These are phyloP conservation scores for Gnomoniopsis sp. DNA, from an alignment of 2,329 filamentous ascomycete genomes.

Conservation along the genomic window DNA sequence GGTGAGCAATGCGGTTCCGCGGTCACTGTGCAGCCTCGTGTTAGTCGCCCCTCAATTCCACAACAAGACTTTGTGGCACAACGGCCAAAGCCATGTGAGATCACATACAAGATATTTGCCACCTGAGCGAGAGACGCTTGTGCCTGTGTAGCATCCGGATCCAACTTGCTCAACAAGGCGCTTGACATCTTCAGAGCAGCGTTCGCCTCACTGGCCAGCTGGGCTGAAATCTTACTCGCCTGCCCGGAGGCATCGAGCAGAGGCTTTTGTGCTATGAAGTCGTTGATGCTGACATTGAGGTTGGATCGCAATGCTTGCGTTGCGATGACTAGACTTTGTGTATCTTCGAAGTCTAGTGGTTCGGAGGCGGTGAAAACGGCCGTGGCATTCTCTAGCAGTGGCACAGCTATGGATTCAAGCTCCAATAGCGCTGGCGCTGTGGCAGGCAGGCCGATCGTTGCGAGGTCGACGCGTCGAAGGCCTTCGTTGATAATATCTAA, in stretches of 20 bases:
- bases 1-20: neutral
- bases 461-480: slow-evolving; percentile 1
- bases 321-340: neutral
- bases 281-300: slow-evolving; percentile 8
- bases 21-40: neutral
- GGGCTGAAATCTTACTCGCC: neutral
- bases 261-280: slow-evolving; percentile 6
- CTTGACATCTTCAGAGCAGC: neutral
- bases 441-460: slow-evolving; percentile 2
- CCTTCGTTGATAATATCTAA: slow-evolving; percentile 4
- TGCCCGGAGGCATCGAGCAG: neutral
- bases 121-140: neutral
- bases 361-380: neutral
- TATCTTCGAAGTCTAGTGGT: slow-evolving; percentile 7
- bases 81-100: neutral
- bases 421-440: neutral
- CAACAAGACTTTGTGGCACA: neutral
- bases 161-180: slow-evolving; percentile 5
- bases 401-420: neutral
- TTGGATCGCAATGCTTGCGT: slow-evolving; percentile 3
- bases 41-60: neutral
- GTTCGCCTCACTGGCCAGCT: neutral
- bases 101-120: neutral
- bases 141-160: slow-evolving; percentile 1
- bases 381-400: slow-evolving; percentile 7